Base-by-base conservation (phyloP, 202 grass and related monocot species). In the Panicum virgatum region DNA sequence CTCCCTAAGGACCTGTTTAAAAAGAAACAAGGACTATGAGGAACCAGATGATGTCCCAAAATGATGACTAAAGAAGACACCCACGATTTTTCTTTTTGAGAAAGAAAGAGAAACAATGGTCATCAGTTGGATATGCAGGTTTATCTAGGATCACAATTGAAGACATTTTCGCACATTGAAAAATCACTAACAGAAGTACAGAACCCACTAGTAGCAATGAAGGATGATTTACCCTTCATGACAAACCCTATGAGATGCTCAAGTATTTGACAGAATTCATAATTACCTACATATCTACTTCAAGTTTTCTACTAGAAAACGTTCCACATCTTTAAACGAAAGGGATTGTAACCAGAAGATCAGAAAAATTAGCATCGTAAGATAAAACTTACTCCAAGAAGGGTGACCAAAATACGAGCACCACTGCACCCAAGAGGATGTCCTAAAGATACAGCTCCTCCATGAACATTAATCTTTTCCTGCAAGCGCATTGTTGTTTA, bases 351-450 rank as follows among this genome's bases (percentile, higher is more conserved):
- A 32, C 30, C 7, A 68, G 29, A 42, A 18, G 8, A 65, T 34
- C 16, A 52, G 12, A 47, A 77, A 78, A 27, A 66, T 6, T 3
- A 19, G 42, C 34, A 62, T 58, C 32, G 4, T 36, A 22, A 51
- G 7, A 53, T 36, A 75, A 20, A 15, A 85, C 87, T 77, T 89
- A 89, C 87, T 39, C 87, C 82, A 54, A 89, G 39, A 69, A 89
- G 87, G 18, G 87, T 97, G 61, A 94, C 94, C 81, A 92, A 85
- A 86, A 94, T 94, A 62, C 94, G 94, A 78, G 94, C 94, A 80
- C 94, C 92, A 64, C 94, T 97, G 83, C 92, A 97, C 30, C 92
- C 92, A 79, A 92, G 92, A 81, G 94, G 94, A 58, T 97, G 94
- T 22, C 94, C 94, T 73, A 97, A 74, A 59, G 92, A 91, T 13